Conservation (phyloP, 495 filamentous ascomycete species). For the Penicillium silybi region DNA sequence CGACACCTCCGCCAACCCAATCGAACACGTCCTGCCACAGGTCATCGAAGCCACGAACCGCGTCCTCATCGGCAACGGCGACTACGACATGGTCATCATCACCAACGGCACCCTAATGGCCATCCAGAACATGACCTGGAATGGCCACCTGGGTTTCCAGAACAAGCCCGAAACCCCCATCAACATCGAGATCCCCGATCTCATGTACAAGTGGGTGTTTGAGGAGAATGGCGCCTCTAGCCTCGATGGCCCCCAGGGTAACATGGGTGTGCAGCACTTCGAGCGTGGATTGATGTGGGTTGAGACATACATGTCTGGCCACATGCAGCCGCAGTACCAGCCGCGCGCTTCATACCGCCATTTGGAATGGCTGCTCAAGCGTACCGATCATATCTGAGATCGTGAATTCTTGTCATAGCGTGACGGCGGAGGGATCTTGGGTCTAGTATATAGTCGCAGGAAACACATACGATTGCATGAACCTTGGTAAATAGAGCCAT, state of each 20-base stretch:
- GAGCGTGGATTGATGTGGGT: constrained; percentile 72
- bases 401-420: neutral
- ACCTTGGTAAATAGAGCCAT: neutral
- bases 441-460: neutral
- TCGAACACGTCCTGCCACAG: constrained; percentile 50
- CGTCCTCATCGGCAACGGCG: constrained; percentile 56
- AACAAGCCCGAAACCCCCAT: constrained; percentile 34
- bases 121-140: constrained; percentile 70
- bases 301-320: constrained; percentile 56
- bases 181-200: constrained; percentile 34
- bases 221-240: constrained; percentile 23
- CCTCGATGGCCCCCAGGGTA: constrained; percentile 43
- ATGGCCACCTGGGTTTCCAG: constrained; percentile 59
- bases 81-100: constrained; percentile 58
- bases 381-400: constrained; percentile 40
- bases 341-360: constrained; percentile 64
- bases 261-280: constrained; percentile 60
- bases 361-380: constrained; percentile 63
- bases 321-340: constrained; percentile 65
- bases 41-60: constrained; percentile 60
- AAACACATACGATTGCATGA: neutral
- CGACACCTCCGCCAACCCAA: constrained; percentile 40
- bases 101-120: constrained; percentile 58
- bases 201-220: constrained; percentile 30
- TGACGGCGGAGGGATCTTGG: neutral